Conservation (phyloP, 257 asterid genomes). For the Verbena officinalis region DNA sequence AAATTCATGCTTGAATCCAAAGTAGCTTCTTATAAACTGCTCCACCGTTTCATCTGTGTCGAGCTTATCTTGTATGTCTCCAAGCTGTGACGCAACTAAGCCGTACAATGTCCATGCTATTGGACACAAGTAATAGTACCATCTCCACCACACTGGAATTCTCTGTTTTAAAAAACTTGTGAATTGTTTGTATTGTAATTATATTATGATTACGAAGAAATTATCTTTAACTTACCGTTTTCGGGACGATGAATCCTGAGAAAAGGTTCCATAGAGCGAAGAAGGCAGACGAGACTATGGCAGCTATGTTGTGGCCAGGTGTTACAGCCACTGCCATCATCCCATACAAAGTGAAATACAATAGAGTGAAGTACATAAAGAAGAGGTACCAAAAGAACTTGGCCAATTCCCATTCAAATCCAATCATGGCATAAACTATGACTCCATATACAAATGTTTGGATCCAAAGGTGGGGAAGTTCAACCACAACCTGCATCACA, state of each 20-base stretch:
- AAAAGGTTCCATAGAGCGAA: conserved; percentile 72
- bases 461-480: conserved; percentile 64
- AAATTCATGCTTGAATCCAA: conserved; percentile 56
- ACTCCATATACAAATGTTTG: conserved; percentile 63
- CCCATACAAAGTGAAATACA: conserved; percentile 81
- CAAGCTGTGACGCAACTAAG: conserved; percentile 64
- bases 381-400: conserved; percentile 80
- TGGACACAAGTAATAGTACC: conserved; percentile 69
- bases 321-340: conserved; percentile 88
- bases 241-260: conserved; percentile 81
- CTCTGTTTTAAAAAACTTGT: too few species aligned
- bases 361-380: conserved; percentile 74
- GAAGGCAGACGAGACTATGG: conserved; percentile 63
- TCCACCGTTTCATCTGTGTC: conserved; percentile 52
- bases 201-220: too few species aligned
- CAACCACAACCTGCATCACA: conserved; percentile 54
- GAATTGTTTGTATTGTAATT: too few species aligned
- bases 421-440: conserved; percentile 76
- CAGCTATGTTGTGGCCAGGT: conserved; percentile 74
- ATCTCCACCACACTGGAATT: conserved; percentile 84
- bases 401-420: conserved; percentile 66
- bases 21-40: conserved; percentile 50
- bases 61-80: conserved; percentile 48
- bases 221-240: conserved; percentile 56
- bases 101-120: conserved; percentile 74